Base-by-base conservation (phyloP, 768 basidiomycete genomes). In the Lactarius hengduanensis region DNA sequence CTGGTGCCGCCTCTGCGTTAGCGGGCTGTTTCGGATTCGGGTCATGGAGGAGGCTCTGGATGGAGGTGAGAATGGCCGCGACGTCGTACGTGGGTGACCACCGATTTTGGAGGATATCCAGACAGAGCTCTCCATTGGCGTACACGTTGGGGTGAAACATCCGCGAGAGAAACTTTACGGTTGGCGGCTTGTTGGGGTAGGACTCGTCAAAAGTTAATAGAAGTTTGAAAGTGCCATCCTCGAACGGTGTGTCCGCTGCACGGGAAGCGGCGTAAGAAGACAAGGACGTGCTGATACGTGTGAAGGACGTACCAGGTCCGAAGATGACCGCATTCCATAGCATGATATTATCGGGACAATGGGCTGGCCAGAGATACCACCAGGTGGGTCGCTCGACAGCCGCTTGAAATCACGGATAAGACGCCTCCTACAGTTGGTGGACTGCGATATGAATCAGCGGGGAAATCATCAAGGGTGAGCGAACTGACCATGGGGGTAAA, bases 131-230 rank as follows among this genome's bases (percentile, higher is more conserved):
- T 68, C 97, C 97, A 72, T 97, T 98, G 55, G 92, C 91, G 77
- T 98, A 99, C 11, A 99, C 96, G 79, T 98, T 99, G 0, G 97
- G 97, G 76, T 99, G 96, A 80, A 99, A 98, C 96, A 98, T 98
- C 69, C 90, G 83, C 43, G 92, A 95, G 38, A 98, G 85, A 82
- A 99, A 99, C 74, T 95, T 95, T 72, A 99, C 96, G 6, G 92
- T 90, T 2, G 97, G 97, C 0, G 97, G 95, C 76, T 98, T 98
- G 82, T 97, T 99, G 18, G 97, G 97, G 78, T 99, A 99, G 8
- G 92, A 91, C 73, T 99, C 97, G 75, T 98, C 96, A 72, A 99
- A 98, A 1, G 90, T 92, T 58, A 99, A 84, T 57, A 94, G 83
- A 32, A 98, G 89, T 74, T 96, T 94, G 87, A 99, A 98, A 16